phyloP scores from a whole-genome alignment of 176 grass and related monocot species.

The Elaeis guineensis region DNA sequence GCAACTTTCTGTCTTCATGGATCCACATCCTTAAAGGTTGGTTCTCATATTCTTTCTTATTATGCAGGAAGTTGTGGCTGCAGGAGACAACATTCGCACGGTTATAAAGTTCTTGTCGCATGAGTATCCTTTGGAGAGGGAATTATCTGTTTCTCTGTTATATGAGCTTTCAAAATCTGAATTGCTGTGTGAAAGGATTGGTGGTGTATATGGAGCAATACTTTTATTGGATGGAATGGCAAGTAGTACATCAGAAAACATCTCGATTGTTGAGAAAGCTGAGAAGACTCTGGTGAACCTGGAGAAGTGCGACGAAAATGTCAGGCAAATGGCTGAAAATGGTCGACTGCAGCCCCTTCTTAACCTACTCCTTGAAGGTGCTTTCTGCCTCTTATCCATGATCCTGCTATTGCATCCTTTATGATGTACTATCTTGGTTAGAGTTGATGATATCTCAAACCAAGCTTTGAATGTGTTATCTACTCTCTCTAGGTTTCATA shows the following conservation, averaged over 20 bases:
- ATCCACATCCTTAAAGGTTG: too few relatives aligned
- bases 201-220: conserved; percentile 11
- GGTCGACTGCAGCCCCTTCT: conserved; percentile 16
- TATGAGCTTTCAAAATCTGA: conserved; percentile 22
- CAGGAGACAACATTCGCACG: conserved; percentile 9
- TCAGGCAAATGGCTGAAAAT: conserved; percentile 22
- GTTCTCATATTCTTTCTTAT: not conserved
- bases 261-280: conserved; percentile 5
- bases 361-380: conserved; percentile 20
- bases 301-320: conserved; percentile 11
- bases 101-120: conserved; percentile 18
- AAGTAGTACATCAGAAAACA: conserved; percentile 11
- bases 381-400: not conserved
- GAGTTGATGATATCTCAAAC: too few relatives aligned
- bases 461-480: too few relatives aligned
- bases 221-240: conserved; percentile 18
- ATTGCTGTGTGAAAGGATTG: conserved; percentile 15
- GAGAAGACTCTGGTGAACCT: conserved; percentile 15
- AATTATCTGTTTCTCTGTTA: conserved; percentile 6
- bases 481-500: too few relatives aligned
- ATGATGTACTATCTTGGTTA: not conserved
- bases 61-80: conserved; percentile 12
- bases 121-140: conserved; percentile 6
- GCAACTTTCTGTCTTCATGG: too few relatives aligned
- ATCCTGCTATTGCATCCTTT: not conserved